Evolutionary conservation across 2,329 filamentous ascomycete genomes (phyloP).

Genomic region (Teratosphaeria viscida): DNA sequence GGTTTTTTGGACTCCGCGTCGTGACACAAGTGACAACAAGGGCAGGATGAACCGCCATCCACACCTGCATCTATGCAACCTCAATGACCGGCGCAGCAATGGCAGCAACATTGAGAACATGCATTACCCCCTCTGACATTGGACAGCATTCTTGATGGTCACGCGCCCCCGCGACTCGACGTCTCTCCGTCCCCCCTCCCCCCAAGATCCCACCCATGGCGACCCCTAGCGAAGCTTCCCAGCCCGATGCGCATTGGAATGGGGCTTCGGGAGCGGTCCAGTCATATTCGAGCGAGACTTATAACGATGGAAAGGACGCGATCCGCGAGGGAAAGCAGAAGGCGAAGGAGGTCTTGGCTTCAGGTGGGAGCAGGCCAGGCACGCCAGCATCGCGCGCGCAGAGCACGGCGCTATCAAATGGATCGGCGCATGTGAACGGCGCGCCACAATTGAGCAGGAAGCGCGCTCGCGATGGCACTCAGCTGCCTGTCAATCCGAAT

Average conservation of each 20-base stretch:
- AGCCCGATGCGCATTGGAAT: neutral
- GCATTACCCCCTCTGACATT: neutral
- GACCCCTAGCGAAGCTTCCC: neutral
- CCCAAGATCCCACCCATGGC: neutral
- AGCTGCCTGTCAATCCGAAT: constrained; percentile 12
- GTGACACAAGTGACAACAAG: neutral
- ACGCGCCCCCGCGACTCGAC: neutral
- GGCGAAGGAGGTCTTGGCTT: constrained; percentile 48
- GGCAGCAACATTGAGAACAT: neutral
- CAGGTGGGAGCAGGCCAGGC: constrained; percentile 34
- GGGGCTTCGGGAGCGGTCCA: neutral
- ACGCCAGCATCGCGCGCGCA: constrained; percentile 22
- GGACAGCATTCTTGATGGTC: neutral
- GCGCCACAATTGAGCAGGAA: constrained; percentile 42
- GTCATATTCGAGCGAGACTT: neutral
- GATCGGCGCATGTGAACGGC: constrained; percentile 34
- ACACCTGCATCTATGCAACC: neutral
- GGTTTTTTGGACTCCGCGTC: neutral
- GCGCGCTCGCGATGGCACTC: constrained; percentile 49
- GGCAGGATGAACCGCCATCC: neutral
- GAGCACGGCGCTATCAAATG: constrained; percentile 9
- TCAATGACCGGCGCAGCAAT: neutral
- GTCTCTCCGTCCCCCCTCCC: neutral
- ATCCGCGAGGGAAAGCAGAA: constrained; percentile 51
- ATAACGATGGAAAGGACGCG: constrained; percentile 8